These are phyloP conservation scores for Volutella citrinella DNA, from an alignment of 2,329 filamentous ascomycete species.

Conservation along the genomic window DNA sequence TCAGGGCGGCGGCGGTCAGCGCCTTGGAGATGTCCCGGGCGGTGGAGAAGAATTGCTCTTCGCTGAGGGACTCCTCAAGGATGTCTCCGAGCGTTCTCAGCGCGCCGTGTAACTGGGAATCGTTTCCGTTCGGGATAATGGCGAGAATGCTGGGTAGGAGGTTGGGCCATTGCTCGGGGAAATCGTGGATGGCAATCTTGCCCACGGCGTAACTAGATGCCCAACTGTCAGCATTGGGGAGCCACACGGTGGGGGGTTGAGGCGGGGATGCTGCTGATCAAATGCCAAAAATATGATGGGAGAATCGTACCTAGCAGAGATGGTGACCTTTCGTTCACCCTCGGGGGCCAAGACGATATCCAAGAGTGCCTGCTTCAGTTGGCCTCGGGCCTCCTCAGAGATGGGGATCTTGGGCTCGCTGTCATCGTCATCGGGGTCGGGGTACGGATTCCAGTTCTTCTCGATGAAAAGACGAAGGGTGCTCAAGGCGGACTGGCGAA, in stretches of 20 bases:
- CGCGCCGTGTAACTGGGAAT: conserved; percentile 82
- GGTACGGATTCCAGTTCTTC: conserved; percentile 85
- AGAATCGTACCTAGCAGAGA: conserved; percentile 68
- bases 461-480: conserved; percentile 80
- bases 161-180: conserved; percentile 91
- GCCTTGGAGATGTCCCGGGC: conserved; percentile 81
- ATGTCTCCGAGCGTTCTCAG: conserved; percentile 85
- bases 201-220: conserved; percentile 69
- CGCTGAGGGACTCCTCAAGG: conserved; percentile 88
- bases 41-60: conserved; percentile 91
- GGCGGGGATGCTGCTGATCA: too few species aligned
- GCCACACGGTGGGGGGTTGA: neutral
- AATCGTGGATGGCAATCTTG: conserved; percentile 92
- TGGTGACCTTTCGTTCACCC: conserved; percentile 81
- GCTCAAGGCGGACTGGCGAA: conserved; percentile 81
- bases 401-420: conserved; percentile 62
- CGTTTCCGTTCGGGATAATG: conserved; percentile 71
- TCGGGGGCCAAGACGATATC: conserved; percentile 72
- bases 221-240: conserved; percentile 4
- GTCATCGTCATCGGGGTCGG: conserved; percentile 69
- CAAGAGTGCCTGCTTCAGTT: conserved; percentile 71
- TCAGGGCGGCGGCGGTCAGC: conserved; percentile 78
- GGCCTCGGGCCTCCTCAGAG: conserved; percentile 67
- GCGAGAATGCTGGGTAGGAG: conserved; percentile 78
- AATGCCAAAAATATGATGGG: neutral